Evolutionary conservation across 1,284 basidiomycete genomes (phyloP), one percentile per base, ranked within the genome.

Genomic region (Tylopilus orsonianus): DNA sequence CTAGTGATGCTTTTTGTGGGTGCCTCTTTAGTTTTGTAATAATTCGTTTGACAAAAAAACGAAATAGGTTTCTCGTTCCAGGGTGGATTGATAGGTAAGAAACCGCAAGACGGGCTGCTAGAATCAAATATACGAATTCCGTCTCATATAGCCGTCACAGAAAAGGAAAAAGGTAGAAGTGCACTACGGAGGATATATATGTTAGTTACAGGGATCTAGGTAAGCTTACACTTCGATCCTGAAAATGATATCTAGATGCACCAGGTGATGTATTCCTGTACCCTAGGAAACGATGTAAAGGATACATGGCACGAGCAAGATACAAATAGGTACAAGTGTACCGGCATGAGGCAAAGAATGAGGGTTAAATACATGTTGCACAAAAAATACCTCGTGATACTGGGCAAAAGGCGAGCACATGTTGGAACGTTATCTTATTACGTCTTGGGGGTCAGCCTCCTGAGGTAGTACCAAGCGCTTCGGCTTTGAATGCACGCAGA

Each of bases 391-490:
- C 4, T 40, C 5, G n/a, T 37, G 16, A 32, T 9, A 12, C n/a
- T n/a, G n/a, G n/a, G n/a, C 8, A 38, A 7, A n/a, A 13, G 33
- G 8, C 1, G 23, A 24, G 16, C 12, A 20, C 19, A 16, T 6
- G 9, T 9, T 1, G 1, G 18, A 20, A 34, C 5, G 12, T 48
- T 18, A 39, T 18, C 19, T 10, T 35, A 18, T 49, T 18, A 54
- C 44, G 40, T 30, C 14, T 12, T 22, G 18, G 8, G 22, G 20
- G 44, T 50, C 38, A 19, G 38, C 38, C 39, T 60, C 63, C 20
- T 16, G 43, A 26, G 61, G 54, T 12, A 67, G 41, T 10, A 59
- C 2, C 24, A 66, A 20, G 14, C 49, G 53, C 38, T 20, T 56
- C 12, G 61, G 40, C 1, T n/a, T n/a, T 14, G 44, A 38, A 24